Evolutionary conservation across 208 protist species (phyloP).

Genomic region (Leishmania mexicana): DNA sequence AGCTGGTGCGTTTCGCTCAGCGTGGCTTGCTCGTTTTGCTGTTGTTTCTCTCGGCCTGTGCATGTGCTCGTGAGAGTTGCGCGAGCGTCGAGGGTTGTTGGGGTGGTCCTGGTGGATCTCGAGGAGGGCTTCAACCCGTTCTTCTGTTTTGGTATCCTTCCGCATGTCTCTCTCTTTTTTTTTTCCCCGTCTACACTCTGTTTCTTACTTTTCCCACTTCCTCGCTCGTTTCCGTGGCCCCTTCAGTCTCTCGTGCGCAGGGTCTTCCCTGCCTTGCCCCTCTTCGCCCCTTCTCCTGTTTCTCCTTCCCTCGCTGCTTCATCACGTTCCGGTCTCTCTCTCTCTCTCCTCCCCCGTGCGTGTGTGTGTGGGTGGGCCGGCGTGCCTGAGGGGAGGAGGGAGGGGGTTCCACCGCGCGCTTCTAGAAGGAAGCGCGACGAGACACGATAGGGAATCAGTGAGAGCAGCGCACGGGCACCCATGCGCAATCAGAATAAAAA

Average conservation of each 20-base stretch:
- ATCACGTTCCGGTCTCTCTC: background rate
- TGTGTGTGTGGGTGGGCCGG: no score
- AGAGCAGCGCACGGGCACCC: background rate
- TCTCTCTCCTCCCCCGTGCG: background rate
- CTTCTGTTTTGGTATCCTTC: constrained; percentile 1
- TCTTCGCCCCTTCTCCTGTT: background rate
- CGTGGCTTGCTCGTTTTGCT: background rate
- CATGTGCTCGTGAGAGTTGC: background rate
- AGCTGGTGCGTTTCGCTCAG: background rate
- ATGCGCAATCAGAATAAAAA: background rate
- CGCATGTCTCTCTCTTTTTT: background rate
- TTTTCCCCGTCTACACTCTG: background rate
- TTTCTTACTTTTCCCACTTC: constrained; percentile 1
- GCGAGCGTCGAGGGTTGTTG: background rate
- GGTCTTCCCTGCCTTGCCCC: background rate
- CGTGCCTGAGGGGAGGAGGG: no score
- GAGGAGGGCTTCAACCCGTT: background rate
- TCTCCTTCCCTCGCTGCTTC: background rate
- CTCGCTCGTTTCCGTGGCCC: background rate
- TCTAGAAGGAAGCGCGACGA: background rate
- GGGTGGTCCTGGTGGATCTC: background rate
- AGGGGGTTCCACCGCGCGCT: no score
- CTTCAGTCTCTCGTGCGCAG: background rate
- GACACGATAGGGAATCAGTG: background rate
- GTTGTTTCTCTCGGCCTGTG: background rate